phyloP scores from a whole-genome alignment of 1,284 basidiomycete species.

The Stereum hirsutum region DNA sequence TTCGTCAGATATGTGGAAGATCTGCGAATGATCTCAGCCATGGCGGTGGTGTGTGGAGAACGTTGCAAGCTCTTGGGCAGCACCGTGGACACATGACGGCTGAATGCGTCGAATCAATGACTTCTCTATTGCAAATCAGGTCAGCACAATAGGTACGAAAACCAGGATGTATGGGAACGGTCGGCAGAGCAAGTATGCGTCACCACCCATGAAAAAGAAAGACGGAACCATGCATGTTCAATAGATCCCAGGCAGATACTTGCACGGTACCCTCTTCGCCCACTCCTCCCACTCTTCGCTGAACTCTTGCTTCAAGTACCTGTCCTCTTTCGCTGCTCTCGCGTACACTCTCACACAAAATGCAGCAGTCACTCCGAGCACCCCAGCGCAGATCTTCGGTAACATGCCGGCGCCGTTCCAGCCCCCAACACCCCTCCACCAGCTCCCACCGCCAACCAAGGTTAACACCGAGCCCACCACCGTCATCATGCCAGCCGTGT shows the following conservation, averaged over 20 bases:
- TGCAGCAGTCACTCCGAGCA: constrained; percentile 39
- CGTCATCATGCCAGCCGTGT: constrained; percentile 22
- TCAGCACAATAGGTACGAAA: no score
- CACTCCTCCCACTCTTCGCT: neutral
- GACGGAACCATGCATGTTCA: no score
- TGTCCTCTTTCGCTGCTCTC: neutral
- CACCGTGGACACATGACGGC: no score
- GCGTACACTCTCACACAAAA: constrained; percentile 6
- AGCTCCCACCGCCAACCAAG: constrained; percentile 43
- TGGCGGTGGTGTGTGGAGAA: no score
- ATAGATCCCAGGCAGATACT: neutral
- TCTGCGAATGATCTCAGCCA: no score
- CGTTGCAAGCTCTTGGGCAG: no score
- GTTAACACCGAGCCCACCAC: constrained; percentile 39
- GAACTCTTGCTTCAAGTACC: neutral
- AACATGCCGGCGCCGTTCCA: constrained; percentile 19
- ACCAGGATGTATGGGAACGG: no score
- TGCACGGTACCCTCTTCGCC: constrained; percentile 1
- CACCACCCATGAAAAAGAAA: no score
- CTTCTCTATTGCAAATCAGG: no score
- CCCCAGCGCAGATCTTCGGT: constrained; percentile 41
- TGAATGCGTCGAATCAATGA: no score
- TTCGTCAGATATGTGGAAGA: no score
- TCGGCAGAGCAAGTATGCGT: no score
- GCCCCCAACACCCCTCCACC: constrained; percentile 39